These are phyloP conservation scores for Globisporangium megalacanthum DNA, from an alignment of 352 stramenopile genomes.

Conservation along the genomic window DNA sequence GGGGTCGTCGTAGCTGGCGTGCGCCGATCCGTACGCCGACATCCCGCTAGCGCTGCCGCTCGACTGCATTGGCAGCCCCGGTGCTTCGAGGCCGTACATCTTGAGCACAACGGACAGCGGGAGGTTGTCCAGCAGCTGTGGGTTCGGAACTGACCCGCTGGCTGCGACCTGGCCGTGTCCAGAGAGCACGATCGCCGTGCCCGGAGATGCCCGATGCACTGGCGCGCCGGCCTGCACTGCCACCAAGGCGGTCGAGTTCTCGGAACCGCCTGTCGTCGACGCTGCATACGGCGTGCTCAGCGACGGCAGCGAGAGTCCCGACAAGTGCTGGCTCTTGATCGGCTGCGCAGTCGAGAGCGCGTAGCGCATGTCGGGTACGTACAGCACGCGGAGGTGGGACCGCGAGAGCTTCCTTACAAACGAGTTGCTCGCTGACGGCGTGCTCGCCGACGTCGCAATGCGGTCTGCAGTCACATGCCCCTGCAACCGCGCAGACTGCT, in stretches of 20 bases:
- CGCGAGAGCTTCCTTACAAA: slow-evolving; percentile 56
- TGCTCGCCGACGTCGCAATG: slow-evolving; percentile 14
- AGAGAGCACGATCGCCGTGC: slow-evolving; percentile 11
- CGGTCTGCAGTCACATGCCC: slow-evolving; percentile 31
- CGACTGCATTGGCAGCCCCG: slow-evolving; percentile 51
- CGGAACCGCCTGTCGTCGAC: slow-evolving; percentile 6
- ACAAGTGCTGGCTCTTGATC: slow-evolving; percentile 35
- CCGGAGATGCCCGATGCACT: slow-evolving; percentile 15
- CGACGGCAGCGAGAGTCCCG: slow-evolving; percentile 20
- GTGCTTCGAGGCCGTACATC: slow-evolving; percentile 79
- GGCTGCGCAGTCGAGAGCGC: slow-evolving; percentile 50
- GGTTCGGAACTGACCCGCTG: slow-evolving; percentile 5
- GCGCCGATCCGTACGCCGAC: slow-evolving; percentile 4
- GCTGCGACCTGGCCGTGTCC: slow-evolving; percentile 12
- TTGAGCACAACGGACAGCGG: slow-evolving; percentile 71
- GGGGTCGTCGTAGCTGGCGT: slow-evolving; percentile 10
- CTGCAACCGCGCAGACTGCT: slow-evolving; percentile 73
- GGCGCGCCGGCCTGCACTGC: slow-evolving; percentile 19
- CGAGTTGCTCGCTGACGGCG: slow-evolving; percentile 29
- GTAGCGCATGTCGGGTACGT: slow-evolving; percentile 62
- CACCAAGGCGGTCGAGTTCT: slow-evolving; percentile 36
- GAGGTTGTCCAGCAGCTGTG: slow-evolving; percentile 56
- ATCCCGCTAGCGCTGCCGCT: slow-evolving; percentile 9
- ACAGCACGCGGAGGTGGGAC: slow-evolving; percentile 51
- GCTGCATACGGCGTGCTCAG: slow-evolving; percentile 3